Percentiles rank a stretch among this genome's conserved stretches.
Conservation (phyloP, 2,329 filamentous ascomycete species). For the Cordyceps pruinosa region DNA sequence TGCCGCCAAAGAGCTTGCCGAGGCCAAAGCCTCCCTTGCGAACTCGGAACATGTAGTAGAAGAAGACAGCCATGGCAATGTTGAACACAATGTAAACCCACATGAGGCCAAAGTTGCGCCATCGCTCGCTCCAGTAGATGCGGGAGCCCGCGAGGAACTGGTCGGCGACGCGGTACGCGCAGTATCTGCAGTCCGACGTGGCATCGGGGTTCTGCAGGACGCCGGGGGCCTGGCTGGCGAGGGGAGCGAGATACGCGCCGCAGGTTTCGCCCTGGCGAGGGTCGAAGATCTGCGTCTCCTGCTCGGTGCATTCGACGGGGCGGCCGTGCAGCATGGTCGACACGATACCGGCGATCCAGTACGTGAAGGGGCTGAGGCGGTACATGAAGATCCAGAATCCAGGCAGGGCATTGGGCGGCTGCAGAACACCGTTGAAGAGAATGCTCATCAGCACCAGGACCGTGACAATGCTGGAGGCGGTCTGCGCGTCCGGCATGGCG, state of each 20-base stretch:
- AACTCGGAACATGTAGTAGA: constrained; percentile 59
- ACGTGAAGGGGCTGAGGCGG: constrained; percentile 59
- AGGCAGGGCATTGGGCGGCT: constrained; percentile 50
- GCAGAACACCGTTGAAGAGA: constrained; percentile 59
- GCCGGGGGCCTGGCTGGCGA: constrained; percentile 44
- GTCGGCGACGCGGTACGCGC: constrained; percentile 54
- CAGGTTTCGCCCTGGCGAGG: constrained; percentile 59
- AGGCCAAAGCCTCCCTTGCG: constrained; percentile 20
- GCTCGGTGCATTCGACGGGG: constrained; percentile 41
- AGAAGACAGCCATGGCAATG: constrained; percentile 46
- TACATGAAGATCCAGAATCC: constrained; percentile 78
- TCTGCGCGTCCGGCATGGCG: constrained; percentile 61
- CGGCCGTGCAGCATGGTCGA: constrained; percentile 56
- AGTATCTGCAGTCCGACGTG: constrained; percentile 57
- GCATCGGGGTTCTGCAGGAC: constrained; percentile 56
- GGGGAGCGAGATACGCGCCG: constrained; percentile 52
- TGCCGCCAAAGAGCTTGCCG: background rate
- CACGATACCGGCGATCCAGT: constrained; percentile 61
- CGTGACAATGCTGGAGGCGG: constrained; percentile 56
- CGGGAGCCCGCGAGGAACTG: constrained; percentile 45
- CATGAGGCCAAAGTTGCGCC: constrained; percentile 65
- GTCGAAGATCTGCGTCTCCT: constrained; percentile 58
- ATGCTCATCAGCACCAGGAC: constrained; percentile 52
- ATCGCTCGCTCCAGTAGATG: constrained; percentile 48
- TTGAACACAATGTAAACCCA: constrained; percentile 63